These are phyloP conservation scores for Lyophyllum atratum DNA, from an alignment of 768 basidiomycete species.

Conservation along the genomic window DNA sequence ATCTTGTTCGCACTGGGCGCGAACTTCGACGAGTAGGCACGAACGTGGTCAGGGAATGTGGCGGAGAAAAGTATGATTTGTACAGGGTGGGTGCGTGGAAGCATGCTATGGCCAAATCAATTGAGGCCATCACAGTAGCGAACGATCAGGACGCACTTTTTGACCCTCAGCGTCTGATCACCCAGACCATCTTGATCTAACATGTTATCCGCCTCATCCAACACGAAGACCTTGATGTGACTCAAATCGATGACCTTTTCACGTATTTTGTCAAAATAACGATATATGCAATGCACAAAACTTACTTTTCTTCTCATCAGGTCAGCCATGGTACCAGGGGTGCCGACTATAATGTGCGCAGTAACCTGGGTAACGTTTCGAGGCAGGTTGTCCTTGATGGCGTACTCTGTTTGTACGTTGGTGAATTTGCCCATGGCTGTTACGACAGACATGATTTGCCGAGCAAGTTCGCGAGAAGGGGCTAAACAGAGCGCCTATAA, in stretches of 20 bases:
- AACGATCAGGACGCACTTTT: slow-evolving; percentile 64
- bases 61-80: slow-evolving; percentile 98
- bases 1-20: slow-evolving; percentile 97
- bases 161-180: slow-evolving; percentile 91
- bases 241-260: slow-evolving; percentile 68
- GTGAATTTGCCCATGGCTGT: slow-evolving; percentile 96
- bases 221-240: slow-evolving; percentile 87
- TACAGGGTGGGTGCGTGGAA: slow-evolving; percentile 49
- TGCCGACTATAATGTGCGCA: slow-evolving; percentile 93
- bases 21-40: slow-evolving; percentile 88
- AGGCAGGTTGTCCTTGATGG: slow-evolving; percentile 86
- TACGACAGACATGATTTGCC: slow-evolving; percentile 96
- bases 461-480: slow-evolving; percentile 93
- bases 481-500: slow-evolving; percentile 92
- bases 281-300: background rate
- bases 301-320: slow-evolving; percentile 67
- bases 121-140: background rate
- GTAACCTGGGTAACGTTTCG: slow-evolving; percentile 66
- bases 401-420: slow-evolving; percentile 89
- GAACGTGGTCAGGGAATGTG: slow-evolving; percentile 94
- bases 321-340: slow-evolving; percentile 93
- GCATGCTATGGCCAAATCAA: slow-evolving; percentile 42
- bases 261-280: background rate
- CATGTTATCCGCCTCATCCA: slow-evolving; percentile 99
- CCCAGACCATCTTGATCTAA: slow-evolving; percentile 91